Evolutionary conservation across 805 yeast species (phyloP), one percentile per base, ranked within the genome.

Genomic region (Ogataea henricii): DNA sequence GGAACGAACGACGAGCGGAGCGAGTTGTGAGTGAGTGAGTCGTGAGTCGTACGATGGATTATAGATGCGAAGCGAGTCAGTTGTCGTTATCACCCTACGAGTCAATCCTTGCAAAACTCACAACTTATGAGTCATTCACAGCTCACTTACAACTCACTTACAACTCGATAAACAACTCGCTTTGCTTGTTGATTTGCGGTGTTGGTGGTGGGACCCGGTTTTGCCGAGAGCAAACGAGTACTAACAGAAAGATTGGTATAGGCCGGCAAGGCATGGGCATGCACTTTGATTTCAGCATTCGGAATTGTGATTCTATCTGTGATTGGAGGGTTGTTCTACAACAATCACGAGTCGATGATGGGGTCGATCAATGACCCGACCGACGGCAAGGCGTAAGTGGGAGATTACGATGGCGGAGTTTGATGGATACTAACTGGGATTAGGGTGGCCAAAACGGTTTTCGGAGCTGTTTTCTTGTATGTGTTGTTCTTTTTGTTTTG

Each of bases 221-320:
- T n/a, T 26, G 16, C 10, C 29, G 12, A 21, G 26, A 13, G 18
- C 5, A 30, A 14, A 25, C 4, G 13, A 16, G 10, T 17, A 27
- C 43, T 40, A 40, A 40, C 26, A 18, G 20, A 37, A 12, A 6
- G 10, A 16, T 33, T 17, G 35, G 35, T 9, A 37, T 44, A 83
- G 87, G 73, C 94, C 41, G 87, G 83, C 22, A 84, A 88, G 62
- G 98, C 99, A 20, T 92, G 96, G 88, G 89, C 88, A 68, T 92
- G 99, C 67, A 92, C 98, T 38, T 78, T 92, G 35, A 75, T 94
- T 38, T 90, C 97, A 42, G 90, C 94, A 13, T 92, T 92, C 66
- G 99, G 95, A 49, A 83, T 92, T 27, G 85, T 89, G 39, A 94
- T 92, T 48, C 78, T 92, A 40, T 78, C 95, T 9, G 87, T 88